Percentiles rank a stretch among this genome's conserved stretches.
Conservation (phyloP, 257 asterid species). For the Forsythia suspensa region DNA sequence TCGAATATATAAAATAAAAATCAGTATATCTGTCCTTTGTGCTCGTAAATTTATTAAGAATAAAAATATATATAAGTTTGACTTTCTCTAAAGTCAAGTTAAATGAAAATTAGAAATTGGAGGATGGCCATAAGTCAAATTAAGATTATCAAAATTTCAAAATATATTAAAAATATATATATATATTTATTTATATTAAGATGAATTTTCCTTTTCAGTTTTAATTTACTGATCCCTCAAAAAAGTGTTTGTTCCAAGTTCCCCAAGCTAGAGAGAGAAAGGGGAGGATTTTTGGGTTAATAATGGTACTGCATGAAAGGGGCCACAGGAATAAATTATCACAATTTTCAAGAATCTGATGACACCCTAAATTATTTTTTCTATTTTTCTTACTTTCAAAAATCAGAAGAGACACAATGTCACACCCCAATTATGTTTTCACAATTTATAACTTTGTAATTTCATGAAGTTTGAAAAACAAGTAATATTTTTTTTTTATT, state of each 20-base stretch:
- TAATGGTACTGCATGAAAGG: conserved; percentile 38
- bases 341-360: conserved; percentile 50
- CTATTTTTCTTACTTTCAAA: conserved; percentile 4
- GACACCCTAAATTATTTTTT: background rate
- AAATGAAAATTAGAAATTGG: no score
- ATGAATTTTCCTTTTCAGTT: background rate
- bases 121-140: no score
- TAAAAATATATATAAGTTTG: background rate
- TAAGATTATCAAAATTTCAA: no score
- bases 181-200: background rate
- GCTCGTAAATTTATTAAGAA: no score
- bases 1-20: no score
- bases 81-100: background rate
- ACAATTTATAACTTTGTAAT: no score
- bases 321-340: conserved; percentile 54
- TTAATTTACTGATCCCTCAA: background rate
- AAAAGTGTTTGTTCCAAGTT: conserved; percentile 35
- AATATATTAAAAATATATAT: no score
- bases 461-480: no score
- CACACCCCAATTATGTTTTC: conserved; percentile 23
- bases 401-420: conserved; percentile 36
- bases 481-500: no score
- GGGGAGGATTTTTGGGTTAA: conserved; percentile 21
- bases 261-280: background rate
- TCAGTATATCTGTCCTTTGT: no score